A percentile compares a stretch with the other conserved stretches of the same genome.
Evolutionary conservation across 768 basidiomycete genomes (phyloP).

Genomic region (Kondoa malvinella): DNA sequence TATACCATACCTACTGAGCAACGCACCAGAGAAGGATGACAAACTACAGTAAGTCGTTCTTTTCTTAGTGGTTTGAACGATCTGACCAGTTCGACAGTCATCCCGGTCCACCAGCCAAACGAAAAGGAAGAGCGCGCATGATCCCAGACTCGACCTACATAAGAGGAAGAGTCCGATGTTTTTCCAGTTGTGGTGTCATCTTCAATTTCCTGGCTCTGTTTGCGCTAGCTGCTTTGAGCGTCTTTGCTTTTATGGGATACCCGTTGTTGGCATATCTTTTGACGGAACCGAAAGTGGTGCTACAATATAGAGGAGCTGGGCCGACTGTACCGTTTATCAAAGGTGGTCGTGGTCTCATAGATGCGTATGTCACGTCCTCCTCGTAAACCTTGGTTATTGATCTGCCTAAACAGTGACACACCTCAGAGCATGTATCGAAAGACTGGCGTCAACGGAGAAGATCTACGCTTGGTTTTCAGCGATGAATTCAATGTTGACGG

Average conservation of each 20-base stretch:
- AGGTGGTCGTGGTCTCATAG: too few species aligned
- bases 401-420: background rate
- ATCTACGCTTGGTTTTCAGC: conserved; percentile 65
- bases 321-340: too few species aligned
- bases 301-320: too few species aligned
- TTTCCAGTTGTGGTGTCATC: background rate
- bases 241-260: background rate
- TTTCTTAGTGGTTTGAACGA: too few species aligned
- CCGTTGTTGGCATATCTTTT: too few species aligned
- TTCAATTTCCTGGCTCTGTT: background rate
- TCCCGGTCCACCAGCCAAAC: background rate
- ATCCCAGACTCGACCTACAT: conserved; percentile 9
- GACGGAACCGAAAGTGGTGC: too few species aligned
- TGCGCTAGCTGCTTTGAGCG: background rate
- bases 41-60: too few species aligned
- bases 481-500: conserved; percentile 65
- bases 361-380: background rate
- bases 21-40: conserved; percentile 12
- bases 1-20: background rate
- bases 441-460: conserved; percentile 10
- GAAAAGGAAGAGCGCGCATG: conserved; percentile 9
- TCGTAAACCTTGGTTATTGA: background rate
- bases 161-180: background rate
- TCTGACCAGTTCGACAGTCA: too few species aligned
- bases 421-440: background rate